A percentile compares a stretch with the other conserved stretches of the same genome.
These are phyloP conservation scores for Multifurca ochricompacta DNA, from an alignment of 768 basidiomycete genomes.

Conservation along the genomic window DNA sequence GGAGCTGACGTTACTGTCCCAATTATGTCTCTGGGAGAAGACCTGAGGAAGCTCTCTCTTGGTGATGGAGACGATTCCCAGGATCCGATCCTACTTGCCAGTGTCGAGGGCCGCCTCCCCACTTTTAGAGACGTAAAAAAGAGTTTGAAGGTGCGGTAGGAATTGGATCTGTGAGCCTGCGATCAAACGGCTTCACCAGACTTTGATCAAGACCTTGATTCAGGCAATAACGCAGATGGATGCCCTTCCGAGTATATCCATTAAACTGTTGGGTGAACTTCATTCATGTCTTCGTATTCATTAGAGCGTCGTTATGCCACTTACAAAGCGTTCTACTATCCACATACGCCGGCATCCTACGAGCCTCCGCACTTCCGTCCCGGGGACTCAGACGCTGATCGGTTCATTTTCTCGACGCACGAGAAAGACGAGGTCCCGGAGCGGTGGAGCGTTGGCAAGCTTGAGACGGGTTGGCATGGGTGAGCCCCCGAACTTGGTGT, in stretches of 20 bases:
- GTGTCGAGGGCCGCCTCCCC: conserved; percentile 52
- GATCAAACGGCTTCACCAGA: conserved; percentile 33
- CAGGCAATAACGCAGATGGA: conserved; percentile 79
- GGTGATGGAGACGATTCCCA: conserved; percentile 26
- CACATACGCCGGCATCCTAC: conserved; percentile 71
- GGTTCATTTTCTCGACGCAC: conserved; percentile 79
- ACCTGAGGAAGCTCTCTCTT: conserved; percentile 44
- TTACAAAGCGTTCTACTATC: conserved; percentile 81
- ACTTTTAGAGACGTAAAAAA: conserved; percentile 76
- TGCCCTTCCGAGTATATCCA: conserved; percentile 53
- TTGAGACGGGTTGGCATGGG: conserved; percentile 72
- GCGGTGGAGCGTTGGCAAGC: conserved; percentile 55
- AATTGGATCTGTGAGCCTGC: neutral
- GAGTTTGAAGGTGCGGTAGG: conserved; percentile 58
- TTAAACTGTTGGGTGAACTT: neutral
- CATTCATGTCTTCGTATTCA: neutral
- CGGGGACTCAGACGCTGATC: conserved; percentile 64
- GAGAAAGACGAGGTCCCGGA: conserved; percentile 65
- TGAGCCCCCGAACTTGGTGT: conserved; percentile 27
- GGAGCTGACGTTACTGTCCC: conserved; percentile 56
- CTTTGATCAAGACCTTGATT: conserved; percentile 68
- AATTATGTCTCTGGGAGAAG: conserved; percentile 64
- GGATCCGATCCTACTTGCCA: conserved; percentile 57
- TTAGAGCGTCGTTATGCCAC: conserved; percentile 77
- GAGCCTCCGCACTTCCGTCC: conserved; percentile 75